Conservation (phyloP, 179 eudicot genomes). For the Pouteria campechiana region DNA sequence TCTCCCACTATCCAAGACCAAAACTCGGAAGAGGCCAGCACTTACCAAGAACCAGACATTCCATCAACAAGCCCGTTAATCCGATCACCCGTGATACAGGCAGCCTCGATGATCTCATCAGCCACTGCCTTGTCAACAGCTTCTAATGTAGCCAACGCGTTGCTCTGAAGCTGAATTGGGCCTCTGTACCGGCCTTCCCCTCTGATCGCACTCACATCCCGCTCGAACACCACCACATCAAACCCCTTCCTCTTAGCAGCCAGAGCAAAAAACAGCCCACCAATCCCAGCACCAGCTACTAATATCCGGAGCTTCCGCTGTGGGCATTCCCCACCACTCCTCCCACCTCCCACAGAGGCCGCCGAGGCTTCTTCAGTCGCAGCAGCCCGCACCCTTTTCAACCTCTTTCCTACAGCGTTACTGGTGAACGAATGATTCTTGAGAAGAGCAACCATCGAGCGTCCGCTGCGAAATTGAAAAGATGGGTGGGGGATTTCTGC, state of each 20-base stretch:
- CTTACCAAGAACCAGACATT: conserved; percentile 71
- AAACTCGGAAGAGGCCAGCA: too few relatives aligned
- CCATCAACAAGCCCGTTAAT: conserved; percentile 91
- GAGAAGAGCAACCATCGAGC: too few relatives aligned
- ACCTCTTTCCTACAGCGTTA: conserved; percentile 11
- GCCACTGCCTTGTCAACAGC: conserved; percentile 95
- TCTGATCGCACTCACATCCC: conserved; percentile 80
- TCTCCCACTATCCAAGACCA: too few relatives aligned
- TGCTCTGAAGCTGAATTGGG: conserved; percentile 92
- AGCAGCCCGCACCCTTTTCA: conserved; percentile 14
- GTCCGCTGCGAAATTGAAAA: too few relatives aligned
- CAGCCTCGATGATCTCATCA: conserved; percentile 72
- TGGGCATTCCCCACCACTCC: conserved; percentile 3
- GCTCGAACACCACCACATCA: conserved; percentile 87
- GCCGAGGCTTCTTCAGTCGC: conserved; percentile 12
- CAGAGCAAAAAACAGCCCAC: conserved; percentile 76
- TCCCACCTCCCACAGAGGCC: conserved; percentile 1
- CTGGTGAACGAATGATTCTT: too few relatives aligned
- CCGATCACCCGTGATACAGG: conserved; percentile 81
- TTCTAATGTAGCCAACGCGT: conserved; percentile 94
- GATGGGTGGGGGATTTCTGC: too few relatives aligned
- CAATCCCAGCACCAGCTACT: conserved; percentile 95
- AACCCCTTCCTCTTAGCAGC: conserved; percentile 89
- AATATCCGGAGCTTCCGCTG: conserved; percentile 48
- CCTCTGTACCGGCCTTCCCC: conserved; percentile 96